phyloP scores from a whole-genome alignment of 768 basidiomycete genomes.

The Kondoa subrosea region DNA sequence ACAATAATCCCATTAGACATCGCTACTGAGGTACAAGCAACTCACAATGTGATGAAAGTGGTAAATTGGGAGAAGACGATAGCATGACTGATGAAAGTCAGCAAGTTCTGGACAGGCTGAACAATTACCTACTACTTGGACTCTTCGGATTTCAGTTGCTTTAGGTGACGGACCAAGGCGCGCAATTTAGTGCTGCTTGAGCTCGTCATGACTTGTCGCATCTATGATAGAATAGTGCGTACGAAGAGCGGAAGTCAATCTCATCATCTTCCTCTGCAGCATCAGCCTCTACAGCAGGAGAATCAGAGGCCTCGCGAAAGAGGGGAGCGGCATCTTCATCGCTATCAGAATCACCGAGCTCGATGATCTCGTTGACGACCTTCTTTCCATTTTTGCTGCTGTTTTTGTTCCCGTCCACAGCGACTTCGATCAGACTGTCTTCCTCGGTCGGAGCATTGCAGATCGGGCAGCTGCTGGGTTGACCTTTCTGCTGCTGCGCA shows the following conservation, averaged over 20 bases:
- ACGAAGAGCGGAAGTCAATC: conserved; percentile 68
- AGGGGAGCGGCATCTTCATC: conserved; percentile 4
- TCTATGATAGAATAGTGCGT: background rate
- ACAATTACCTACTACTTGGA: conserved; percentile 30
- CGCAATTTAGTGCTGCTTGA: conserved; percentile 55
- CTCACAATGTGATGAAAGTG: conserved; percentile 53
- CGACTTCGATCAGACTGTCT: conserved; percentile 16
- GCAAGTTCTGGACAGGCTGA: too few species aligned
- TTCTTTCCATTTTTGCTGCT: conserved; percentile 14
- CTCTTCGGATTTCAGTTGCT: conserved; percentile 42
- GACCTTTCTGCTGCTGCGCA: conserved; percentile 25
- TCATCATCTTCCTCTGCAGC: background rate
- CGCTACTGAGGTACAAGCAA: background rate
- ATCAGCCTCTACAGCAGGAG: background rate
- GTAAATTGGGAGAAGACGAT: conserved; percentile 87
- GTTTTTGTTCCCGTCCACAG: background rate
- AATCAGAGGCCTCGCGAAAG: background rate
- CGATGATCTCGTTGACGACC: conserved; percentile 32
- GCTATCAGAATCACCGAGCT: conserved; percentile 5
- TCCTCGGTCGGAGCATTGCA: conserved; percentile 25
- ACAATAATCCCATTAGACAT: conserved; percentile 3
- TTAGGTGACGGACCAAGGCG: conserved; percentile 56
- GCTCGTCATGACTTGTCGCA: background rate
- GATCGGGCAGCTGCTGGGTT: conserved; percentile 15
- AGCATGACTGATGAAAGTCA: conserved; percentile 50